Evolutionary conservation across 192 early-diverging fungal species (phyloP), one percentile per base, ranked within the genome.

Genomic region (Coemansia biformis): DNA sequence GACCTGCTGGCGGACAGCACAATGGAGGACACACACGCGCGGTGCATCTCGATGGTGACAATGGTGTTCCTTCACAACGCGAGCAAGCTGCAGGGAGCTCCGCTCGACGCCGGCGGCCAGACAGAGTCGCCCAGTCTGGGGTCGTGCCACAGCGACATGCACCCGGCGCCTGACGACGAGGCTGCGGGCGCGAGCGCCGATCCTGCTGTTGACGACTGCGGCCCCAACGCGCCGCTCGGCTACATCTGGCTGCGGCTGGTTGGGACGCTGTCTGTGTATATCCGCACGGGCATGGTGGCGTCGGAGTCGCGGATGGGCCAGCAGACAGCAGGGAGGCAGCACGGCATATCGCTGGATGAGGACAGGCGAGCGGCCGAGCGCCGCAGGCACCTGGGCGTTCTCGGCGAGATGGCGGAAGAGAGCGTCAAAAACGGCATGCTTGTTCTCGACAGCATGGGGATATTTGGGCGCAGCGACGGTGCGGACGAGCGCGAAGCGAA

Each of bases 1-100:
- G 90, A 89, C 46, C 54, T 85, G 47, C 67, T 85, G 33, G 79
- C 76, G 9, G 73, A 84, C 43, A 44, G 52, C 11, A 34, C 58
- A 21, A 67, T 75, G 72, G 72, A 69, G 42, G 72, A 75, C 54
- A 69, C 72, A 1, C 72, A 75, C 24, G 66, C 72, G 2, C 55
- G 72, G 9, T 67, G 65, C 50, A 75, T 75, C 8, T 68, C 72
- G 15, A 55, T 69, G 51, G 57, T 64, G 50, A 57, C 66, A 11
- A 75, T 64, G 57, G 67, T 53, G 14, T 75, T 75, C 43, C 54
- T 75, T 8, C 72, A 69, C 57, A 63, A 75, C 31, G 60, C 54
- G 1, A 36, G 18, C 28, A 29, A 18, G 3, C 54, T 63, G 19
- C 66, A 63, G 30, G 17, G 24, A 2, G 35, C 56, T 24, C 29